Conservation (phyloP, 345 rosid genomes). For the Ailanthus altissimus region DNA sequence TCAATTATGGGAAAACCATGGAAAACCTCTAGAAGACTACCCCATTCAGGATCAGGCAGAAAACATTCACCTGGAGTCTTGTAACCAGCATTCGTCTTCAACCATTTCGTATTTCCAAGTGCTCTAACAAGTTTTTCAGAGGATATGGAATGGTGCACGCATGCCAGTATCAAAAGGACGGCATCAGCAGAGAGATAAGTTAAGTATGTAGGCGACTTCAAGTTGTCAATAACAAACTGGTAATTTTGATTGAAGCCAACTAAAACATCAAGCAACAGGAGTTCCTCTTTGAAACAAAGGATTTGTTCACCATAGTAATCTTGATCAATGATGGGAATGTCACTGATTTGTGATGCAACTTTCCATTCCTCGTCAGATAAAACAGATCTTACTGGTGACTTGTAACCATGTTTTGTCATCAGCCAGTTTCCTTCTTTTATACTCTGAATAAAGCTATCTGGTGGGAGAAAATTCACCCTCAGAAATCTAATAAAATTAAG, state of each 20-base stretch:
- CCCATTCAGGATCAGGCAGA: conserved; percentile 56
- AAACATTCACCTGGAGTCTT: conserved; percentile 54
- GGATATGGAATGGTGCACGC: conserved; percentile 31
- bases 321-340: conserved; percentile 55
- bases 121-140: conserved; percentile 22
- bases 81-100: conserved; percentile 55
- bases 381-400: conserved; percentile 60
- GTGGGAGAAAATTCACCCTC: conserved; percentile 37
- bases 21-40: conserved; percentile 53
- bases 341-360: conserved; percentile 49
- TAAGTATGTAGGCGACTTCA: conserved; percentile 35
- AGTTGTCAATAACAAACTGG: conserved; percentile 38
- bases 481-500: conserved; percentile 57
- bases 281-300: conserved; percentile 44
- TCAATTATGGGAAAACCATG: conserved; percentile 46
- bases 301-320: conserved; percentile 42
- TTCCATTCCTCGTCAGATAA: conserved; percentile 51
- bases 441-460: conserved; percentile 42
- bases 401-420: conserved; percentile 40
- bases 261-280: conserved; percentile 56
- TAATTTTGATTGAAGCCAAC: conserved; percentile 35
- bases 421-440: conserved; percentile 50
- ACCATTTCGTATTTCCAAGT: conserved; percentile 34
- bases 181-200: conserved; percentile 40
- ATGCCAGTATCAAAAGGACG: conserved; percentile 41